Conservation (phyloP, 2,329 filamentous ascomycete species). For the Colletotrichum godetiae region DNA sequence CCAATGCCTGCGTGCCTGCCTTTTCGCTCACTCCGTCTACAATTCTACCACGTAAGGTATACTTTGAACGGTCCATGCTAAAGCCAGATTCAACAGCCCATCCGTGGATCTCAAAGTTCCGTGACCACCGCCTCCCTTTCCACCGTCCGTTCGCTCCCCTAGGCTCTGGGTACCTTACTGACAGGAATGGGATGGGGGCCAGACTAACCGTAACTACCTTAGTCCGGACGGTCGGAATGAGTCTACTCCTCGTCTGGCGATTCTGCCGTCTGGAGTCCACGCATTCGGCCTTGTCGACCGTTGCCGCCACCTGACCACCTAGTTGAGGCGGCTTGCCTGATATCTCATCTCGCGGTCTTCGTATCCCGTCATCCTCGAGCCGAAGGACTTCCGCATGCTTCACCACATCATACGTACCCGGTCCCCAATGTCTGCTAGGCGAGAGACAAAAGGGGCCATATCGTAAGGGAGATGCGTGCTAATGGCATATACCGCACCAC, state of each 20-base stretch:
- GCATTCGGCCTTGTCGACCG: constrained; percentile 19
- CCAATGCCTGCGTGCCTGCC: background rate
- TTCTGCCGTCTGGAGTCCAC: constrained; percentile 1
- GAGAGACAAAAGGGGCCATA: background rate
- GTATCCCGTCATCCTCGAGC: background rate
- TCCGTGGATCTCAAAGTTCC: background rate
- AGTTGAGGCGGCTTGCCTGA: background rate
- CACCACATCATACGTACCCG: background rate
- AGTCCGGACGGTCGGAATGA: constrained; percentile 17
- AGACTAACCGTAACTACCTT: background rate
- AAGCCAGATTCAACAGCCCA: background rate
- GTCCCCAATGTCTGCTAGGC: background rate
- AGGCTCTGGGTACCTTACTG: background rate
- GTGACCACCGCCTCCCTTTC: background rate
- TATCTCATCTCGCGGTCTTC: constrained; percentile 12
- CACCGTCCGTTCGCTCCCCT: background rate
- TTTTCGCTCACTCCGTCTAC: background rate
- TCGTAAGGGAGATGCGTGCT: background rate
- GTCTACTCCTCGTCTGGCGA: constrained; percentile 24
- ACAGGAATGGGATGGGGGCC: constrained; percentile 9
- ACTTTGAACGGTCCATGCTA: too few relatives aligned
- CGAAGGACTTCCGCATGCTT: background rate
- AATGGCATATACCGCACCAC: background rate
- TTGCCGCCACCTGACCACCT: constrained; percentile 5
- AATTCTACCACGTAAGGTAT: too few relatives aligned